Evolutionary conservation across 768 basidiomycete species (phyloP), one percentile per base, ranked within the genome.

Genomic region (Trametes maxima): DNA sequence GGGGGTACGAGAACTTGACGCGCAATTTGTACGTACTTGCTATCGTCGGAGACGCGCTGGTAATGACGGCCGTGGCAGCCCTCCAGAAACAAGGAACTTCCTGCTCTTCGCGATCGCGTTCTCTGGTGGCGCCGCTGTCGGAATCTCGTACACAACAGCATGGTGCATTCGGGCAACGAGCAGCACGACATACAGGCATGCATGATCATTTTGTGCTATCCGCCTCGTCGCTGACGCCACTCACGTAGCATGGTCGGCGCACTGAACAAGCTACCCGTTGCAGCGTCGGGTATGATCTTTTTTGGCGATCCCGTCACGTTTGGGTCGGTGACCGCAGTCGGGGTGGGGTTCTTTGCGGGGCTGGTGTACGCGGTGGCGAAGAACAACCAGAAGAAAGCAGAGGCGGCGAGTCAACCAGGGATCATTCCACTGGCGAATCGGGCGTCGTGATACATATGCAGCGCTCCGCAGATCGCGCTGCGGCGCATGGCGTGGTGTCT

Each of bases 251-350:
- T 98, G 95, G 94, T 97, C 57, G 95, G 95, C 12, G 95, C 95
- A 0, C 75, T 98, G 67, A 98, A 98, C 78, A 98, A 98, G 78
- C 81, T 99, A 19, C 97, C 97, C 39, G 94, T 99, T 49, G 97
- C 97, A 7, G 95, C 94, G 14, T 97, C 95, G n/a, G 97, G 97
- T 22, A 93, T 99, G 89, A 74, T 99, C 62, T 97, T 97, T 78
- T 97, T 97, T 72, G 94, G 94, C 44, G 95, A 99, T 73, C 76
- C 87, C 24, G 88, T 93, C 46, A 97, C 93, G 8, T 71, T 88
- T 52, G 92, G 95, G 45, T 95, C 93, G 17, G 89, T 98, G 50
- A 89, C 90, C 12, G 94, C 95, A 36, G 86, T 99, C 56, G 76
- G 80, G 1, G 83, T 92, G 46, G 97, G 97, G 2, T 98, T 98